Percentiles rank a stretch among this genome's conserved stretches.
Evolutionary conservation across 257 asterid species (phyloP).

Genomic region (Coffea canephora): DNA sequence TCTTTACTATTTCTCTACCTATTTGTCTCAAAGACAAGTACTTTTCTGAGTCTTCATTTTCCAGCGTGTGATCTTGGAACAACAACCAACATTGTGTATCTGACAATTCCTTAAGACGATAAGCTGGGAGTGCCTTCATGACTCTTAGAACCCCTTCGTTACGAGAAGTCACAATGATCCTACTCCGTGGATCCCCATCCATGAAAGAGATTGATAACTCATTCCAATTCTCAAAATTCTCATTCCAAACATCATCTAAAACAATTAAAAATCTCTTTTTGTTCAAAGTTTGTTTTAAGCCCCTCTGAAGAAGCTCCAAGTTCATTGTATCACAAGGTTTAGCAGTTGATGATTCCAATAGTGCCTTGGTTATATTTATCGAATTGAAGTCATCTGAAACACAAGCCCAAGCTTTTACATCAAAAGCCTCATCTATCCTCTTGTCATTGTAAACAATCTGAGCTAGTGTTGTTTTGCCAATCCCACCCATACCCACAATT

Average conservation of each 20-base stretch:
- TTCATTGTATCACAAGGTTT: conserved; percentile 35
- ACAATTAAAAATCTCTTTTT: conserved; percentile 40
- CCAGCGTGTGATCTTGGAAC: conserved; percentile 35
- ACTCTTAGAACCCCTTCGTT: conserved; percentile 36
- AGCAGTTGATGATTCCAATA: conserved; percentile 44
- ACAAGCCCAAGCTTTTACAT: conserved; percentile 45
- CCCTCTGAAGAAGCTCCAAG: conserved; percentile 40
- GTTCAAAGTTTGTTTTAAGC: conserved; percentile 31
- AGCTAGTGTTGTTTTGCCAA: conserved; percentile 51
- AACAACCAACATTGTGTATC: conserved; percentile 45
- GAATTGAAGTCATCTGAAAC: conserved; percentile 49
- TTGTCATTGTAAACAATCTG: conserved; percentile 42
- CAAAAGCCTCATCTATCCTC: conserved; percentile 37
- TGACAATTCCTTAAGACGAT: conserved; percentile 36
- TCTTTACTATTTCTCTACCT: conserved; percentile 39
- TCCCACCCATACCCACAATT: conserved; percentile 51
- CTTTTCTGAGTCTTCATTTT: conserved; percentile 22
- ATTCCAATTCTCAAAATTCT: conserved; percentile 37
- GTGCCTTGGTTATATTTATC: conserved; percentile 32
- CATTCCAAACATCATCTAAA: conserved; percentile 53
- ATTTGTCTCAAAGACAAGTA: conserved; percentile 25
- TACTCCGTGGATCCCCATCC: conserved; percentile 39
- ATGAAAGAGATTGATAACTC: conserved; percentile 34
- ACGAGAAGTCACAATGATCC: conserved; percentile 42
- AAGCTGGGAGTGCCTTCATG: conserved; percentile 36